phyloP scores from a whole-genome alignment of 805 yeast genomes.

The Candida coquimbonensis region DNA sequence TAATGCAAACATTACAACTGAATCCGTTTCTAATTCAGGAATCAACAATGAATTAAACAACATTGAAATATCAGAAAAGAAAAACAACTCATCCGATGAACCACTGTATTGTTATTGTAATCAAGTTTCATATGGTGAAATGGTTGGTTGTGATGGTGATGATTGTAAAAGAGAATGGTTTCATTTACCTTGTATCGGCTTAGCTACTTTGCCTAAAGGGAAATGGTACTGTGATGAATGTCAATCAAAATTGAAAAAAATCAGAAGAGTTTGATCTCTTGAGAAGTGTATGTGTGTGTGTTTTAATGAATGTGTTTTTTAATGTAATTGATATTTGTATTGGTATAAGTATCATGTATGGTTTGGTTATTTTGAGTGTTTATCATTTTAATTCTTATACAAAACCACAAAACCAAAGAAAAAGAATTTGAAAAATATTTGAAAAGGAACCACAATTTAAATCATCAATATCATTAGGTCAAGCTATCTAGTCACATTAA shows the following conservation, averaged over 20 bases:
- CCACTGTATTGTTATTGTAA: slow-evolving; percentile 94
- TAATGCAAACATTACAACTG: background rate
- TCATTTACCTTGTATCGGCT: slow-evolving; percentile 88
- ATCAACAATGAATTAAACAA: slow-evolving; percentile 9
- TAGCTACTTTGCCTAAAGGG: slow-evolving; percentile 79
- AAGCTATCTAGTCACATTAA: too few relatives aligned
- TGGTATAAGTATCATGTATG: too few relatives aligned
- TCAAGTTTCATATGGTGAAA: slow-evolving; percentile 95
- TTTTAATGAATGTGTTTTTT: too few relatives aligned
- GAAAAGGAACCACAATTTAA: too few relatives aligned
- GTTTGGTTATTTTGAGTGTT: too few relatives aligned
- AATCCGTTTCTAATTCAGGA: slow-evolving; percentile 1
- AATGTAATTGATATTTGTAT: background rate
- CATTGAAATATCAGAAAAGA: slow-evolving; percentile 10
- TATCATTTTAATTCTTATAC: too few relatives aligned
- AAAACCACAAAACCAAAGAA: too few relatives aligned
- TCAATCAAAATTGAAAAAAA: slow-evolving; percentile 22
- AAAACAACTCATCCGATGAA: slow-evolving; percentile 35
- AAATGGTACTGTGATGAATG: slow-evolving; percentile 79
- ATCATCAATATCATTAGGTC: too few relatives aligned
- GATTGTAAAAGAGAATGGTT: slow-evolving; percentile 93
- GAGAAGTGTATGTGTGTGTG: background rate
- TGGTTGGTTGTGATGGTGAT: slow-evolving; percentile 98
- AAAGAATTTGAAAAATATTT: too few relatives aligned
- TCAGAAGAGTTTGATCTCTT: slow-evolving; percentile 28